These are phyloP conservation scores for maize (Zea mays) DNA, from an alignment of 176 grass and related monocot genomes.

Conservation along the genomic window Zm-B73-REFERENCE-NAM-5.0 NC_050104.1:158177001-158177500, in stretches of 20 bases:
- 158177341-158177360: slow-evolving; percentile 65
- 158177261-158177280: neutral
- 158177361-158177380: slow-evolving; percentile 73
- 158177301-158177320: neutral
- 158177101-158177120: neutral
- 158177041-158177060: neutral
- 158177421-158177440: slow-evolving; percentile 55
- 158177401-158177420: slow-evolving; percentile 46
- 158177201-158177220: slow-evolving; percentile 71
- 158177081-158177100: neutral
- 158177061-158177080: neutral
- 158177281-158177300: slow-evolving; percentile 3
- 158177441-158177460: slow-evolving; percentile 52
- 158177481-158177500: neutral
- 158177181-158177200: slow-evolving; percentile 70
- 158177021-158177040: neutral
- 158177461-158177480: neutral
- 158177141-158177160: slow-evolving; percentile 76
- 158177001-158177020: neutral
- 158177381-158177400: slow-evolving; percentile 47
- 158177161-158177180: slow-evolving; percentile 85
- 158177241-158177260: neutral
- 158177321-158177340: too few relatives aligned
- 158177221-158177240: slow-evolving; percentile 77
- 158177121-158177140: slow-evolving; percentile 76